Evolutionary conservation across 805 yeast genomes (phyloP).

Genomic region (Danielozyma ontarioensis): DNA sequence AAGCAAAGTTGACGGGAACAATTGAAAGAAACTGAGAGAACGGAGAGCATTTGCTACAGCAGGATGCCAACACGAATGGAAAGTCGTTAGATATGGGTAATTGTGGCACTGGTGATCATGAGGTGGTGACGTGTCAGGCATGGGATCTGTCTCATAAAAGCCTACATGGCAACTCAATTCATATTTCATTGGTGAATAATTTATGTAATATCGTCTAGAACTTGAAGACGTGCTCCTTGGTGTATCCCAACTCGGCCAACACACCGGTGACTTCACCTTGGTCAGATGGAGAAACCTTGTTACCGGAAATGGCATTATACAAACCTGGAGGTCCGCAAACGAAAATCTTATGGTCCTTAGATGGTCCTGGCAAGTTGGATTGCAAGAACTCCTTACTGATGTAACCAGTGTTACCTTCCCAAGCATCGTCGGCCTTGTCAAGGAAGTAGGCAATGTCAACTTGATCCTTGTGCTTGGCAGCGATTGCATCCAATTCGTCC

Average conservation of each 20-base stretch:
- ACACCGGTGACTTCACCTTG: constrained; percentile 94
- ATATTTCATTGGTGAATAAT: not conserved
- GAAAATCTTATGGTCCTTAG: constrained; percentile 58
- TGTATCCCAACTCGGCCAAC: constrained; percentile 82
- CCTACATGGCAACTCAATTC: too few species aligned
- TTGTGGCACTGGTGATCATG: too few species aligned
- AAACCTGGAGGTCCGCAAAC: constrained; percentile 96
- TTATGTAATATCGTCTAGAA: constrained; percentile 40
- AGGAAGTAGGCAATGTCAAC: constrained; percentile 75
- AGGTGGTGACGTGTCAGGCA: too few species aligned
- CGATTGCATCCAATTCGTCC: constrained; percentile 68
- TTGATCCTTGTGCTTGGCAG: constrained; percentile 68
- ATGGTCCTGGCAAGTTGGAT: constrained; percentile 58
- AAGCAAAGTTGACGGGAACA: too few species aligned
- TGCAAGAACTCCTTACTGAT: constrained; percentile 71
- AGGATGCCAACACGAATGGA: too few species aligned
- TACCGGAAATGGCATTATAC: constrained; percentile 83
- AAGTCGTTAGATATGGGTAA: too few species aligned
- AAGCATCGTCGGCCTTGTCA: constrained; percentile 50
- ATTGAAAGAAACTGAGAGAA: too few species aligned
- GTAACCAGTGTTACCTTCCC: constrained; percentile 65
- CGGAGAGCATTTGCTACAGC: too few species aligned
- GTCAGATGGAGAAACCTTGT: constrained; percentile 77
- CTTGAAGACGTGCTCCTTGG: constrained; percentile 84
- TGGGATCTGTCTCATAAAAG: too few species aligned